Evolutionary conservation across 306 rosid genomes (phyloP).

Genomic region (Alnus rubra): DNA sequence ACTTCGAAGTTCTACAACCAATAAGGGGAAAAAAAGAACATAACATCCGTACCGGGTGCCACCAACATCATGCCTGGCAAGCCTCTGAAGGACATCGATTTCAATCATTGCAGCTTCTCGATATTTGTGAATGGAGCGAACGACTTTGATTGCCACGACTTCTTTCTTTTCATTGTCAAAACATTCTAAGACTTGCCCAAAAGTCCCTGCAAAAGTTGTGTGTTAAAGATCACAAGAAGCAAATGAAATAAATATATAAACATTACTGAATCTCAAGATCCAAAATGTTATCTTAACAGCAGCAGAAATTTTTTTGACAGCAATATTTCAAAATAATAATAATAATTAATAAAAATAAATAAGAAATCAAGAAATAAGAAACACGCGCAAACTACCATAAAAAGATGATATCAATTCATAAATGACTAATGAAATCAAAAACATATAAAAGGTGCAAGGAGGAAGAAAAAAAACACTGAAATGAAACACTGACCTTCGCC

Average conservation of each 20-base stretch:
- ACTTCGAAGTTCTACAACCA: conserved; percentile 44
- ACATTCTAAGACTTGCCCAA: conserved; percentile 85
- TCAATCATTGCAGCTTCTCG: conserved; percentile 86
- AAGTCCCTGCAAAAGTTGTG: conserved; percentile 55
- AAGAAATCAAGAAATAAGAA: background rate
- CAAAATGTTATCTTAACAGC: background rate
- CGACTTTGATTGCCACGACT: conserved; percentile 67
- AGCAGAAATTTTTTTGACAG: background rate
- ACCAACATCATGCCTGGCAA: conserved; percentile 60
- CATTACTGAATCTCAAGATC: background rate
- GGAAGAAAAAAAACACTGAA: background rate
- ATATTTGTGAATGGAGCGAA: conserved; percentile 68
- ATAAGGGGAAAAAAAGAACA: conserved; percentile 17
- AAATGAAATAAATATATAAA: background rate
- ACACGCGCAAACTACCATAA: background rate
- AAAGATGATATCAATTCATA: background rate
- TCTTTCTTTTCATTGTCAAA: conserved; percentile 71
- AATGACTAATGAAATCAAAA: background rate
- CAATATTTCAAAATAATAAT: background rate
- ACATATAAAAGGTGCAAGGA: background rate
- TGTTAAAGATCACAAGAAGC: background rate
- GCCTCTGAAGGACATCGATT: conserved; percentile 69
- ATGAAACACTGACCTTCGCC: conserved; percentile 68
- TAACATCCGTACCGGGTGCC: conserved; percentile 61
- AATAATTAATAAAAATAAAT: background rate